Evolutionary conservation across 2,329 filamentous ascomycete genomes (phyloP), one percentile per base, ranked within the genome.

Genomic region (Clarireedia sp.): DNA sequence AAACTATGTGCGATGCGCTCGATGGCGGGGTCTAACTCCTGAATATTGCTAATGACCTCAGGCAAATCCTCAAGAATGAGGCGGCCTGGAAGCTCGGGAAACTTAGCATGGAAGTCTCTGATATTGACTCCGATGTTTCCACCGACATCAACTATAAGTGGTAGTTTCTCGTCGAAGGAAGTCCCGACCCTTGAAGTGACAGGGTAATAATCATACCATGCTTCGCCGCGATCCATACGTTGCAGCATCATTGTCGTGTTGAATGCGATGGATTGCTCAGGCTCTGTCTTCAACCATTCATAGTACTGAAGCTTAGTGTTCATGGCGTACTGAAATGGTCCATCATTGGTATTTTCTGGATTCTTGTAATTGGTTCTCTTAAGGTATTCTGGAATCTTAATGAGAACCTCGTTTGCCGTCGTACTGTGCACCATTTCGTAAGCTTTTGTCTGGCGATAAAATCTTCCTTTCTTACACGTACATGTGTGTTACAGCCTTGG

Each of bases 1-100:
- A 72, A 69, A 47, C 68, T 64, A 53, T 72, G 63, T 3, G 57
- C 57, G 57, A 67, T 59, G 1, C 55, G 55, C 38, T 63, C 63
- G 47, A 72, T 66, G 33, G 62, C 23, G 8, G 52, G 26, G 23
- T 45, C 26, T 5, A 58, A 40, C 12, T 59, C 37, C 17, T 45
- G 46, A 16, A 55, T 54, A 14, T 54, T 29, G 14, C 48, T 40
- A 12, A 60, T 57, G 24, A 55, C 52, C 6, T 37, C 6, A 1
- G 54, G 54, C 3, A 57, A 37, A 26, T 60, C 57, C 29, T 60
- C 57, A 16, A 60, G 44, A 3, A 59, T 47, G 9, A 60, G 23
- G 3, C 29, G 36, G 3, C 57, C 59, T 2, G 54, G 44, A n/a
- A 57, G 36, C 14, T 55, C 36, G 7, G 57, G 57, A 19, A 51